Evolutionary conservation across 192 early-diverging fungal genomes (phyloP).

Genomic region (Mortierella alpina): DNA sequence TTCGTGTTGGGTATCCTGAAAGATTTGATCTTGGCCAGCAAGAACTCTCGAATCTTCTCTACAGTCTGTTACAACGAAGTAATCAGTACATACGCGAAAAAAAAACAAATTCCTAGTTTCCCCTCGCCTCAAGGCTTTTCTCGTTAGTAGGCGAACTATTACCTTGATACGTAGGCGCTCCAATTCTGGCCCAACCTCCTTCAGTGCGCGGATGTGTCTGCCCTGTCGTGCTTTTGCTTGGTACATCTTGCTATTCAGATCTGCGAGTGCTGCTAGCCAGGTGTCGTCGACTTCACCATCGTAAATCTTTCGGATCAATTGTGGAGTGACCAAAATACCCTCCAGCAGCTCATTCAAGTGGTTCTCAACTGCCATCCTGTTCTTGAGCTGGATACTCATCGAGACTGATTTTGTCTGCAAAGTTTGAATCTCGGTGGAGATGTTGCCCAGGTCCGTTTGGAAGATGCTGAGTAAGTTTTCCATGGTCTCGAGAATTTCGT

Average conservation of each 20-base stretch:
- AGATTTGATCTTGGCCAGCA: constrained; percentile 86
- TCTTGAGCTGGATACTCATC: constrained; percentile 87
- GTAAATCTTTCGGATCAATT: constrained; percentile 84
- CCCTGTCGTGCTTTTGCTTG: constrained; percentile 84
- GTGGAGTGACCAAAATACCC: constrained; percentile 85
- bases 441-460: constrained; percentile 87
- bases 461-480: constrained; percentile 86
- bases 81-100: background rate
- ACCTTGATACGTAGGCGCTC: constrained; percentile 88
- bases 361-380: constrained; percentile 83
- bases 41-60: constrained; percentile 88
- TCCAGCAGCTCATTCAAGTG: constrained; percentile 81
- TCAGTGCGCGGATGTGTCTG: constrained; percentile 79
- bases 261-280: constrained; percentile 84
- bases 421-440: constrained; percentile 88
- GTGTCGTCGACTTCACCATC: constrained; percentile 93
- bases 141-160: background rate
- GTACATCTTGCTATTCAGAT: constrained; percentile 90
- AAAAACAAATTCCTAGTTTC: background rate
- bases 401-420: constrained; percentile 84
- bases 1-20: constrained; percentile 93
- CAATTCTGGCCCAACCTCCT: constrained; percentile 91
- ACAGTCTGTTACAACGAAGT: constrained; percentile 65
- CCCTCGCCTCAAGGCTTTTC: background rate
- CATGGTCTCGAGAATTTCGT: constrained; percentile 86